phyloP scores from a whole-genome alignment of 257 asterid species.

The Oldenlandia corymbosa region DNA sequence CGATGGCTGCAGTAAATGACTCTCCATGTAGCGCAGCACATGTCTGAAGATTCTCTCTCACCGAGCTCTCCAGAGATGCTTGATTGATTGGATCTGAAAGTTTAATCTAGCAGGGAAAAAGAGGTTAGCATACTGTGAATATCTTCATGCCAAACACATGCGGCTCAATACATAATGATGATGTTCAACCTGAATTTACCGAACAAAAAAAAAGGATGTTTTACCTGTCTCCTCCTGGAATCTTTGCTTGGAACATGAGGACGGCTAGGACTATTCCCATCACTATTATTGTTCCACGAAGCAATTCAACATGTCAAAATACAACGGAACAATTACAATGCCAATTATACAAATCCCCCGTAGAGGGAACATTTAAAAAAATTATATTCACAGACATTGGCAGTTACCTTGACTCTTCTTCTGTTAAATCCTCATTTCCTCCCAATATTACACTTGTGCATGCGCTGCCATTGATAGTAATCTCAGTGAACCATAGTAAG shows the following conservation, averaged over 20 bases:
- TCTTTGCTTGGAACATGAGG: constrained; percentile 81
- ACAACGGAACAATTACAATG: constrained; percentile 10
- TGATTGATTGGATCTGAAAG: constrained; percentile 80
- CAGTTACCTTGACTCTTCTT: constrained; percentile 86
- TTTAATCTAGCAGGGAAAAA: constrained; percentile 51
- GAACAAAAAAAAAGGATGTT: too few species aligned
- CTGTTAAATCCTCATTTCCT: constrained; percentile 70
- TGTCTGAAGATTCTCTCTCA: constrained; percentile 84
- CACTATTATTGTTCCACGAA: constrained; percentile 43
- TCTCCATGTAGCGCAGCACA: constrained; percentile 92
- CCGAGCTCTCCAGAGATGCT: constrained; percentile 66
- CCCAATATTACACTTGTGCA: constrained; percentile 87
- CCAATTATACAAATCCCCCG: not conserved
- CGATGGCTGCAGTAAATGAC: constrained; percentile 65
- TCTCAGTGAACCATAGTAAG: constrained; percentile 16
- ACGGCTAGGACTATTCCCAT: constrained; percentile 55
- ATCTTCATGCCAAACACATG: not conserved
- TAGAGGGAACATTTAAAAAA: not conserved
- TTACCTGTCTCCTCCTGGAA: constrained; percentile 90
- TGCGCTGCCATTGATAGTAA: constrained; percentile 39
- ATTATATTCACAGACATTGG: not conserved
- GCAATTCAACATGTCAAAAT: constrained; percentile 18
- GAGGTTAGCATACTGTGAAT: constrained; percentile 6
- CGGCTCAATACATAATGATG: constrained; percentile 15
- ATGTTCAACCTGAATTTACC: too few species aligned